Conservation (phyloP, 441 rosid species). For the Populus trichocarpa region DNA sequence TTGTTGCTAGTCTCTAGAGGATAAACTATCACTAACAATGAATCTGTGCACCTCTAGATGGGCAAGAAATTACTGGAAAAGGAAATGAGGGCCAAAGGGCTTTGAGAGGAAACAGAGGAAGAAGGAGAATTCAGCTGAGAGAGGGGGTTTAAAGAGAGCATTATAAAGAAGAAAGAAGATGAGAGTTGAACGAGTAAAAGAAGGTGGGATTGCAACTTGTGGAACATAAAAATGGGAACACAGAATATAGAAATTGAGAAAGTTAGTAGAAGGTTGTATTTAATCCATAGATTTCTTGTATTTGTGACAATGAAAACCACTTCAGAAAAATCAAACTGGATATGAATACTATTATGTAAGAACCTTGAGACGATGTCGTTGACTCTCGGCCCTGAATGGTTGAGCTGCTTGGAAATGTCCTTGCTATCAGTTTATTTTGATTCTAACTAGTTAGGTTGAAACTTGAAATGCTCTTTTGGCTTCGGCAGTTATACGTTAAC, state of each 20-base stretch:
- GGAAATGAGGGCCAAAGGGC: background rate
- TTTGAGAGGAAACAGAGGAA: background rate
- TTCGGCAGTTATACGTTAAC: background rate
- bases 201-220: background rate
- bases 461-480: background rate
- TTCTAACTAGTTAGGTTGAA: background rate
- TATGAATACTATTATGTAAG: too few relatives aligned
- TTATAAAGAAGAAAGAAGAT: background rate
- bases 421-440: too few relatives aligned
- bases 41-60: background rate
- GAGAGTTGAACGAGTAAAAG: background rate
- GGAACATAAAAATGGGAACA: background rate
- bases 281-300: background rate
- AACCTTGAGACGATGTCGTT: background rate
- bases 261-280: background rate
- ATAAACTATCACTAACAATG: background rate
- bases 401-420: background rate
- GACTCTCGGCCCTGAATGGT: background rate
- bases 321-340: too few relatives aligned
- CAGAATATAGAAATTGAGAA: conserved; percentile 2
- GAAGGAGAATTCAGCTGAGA: background rate
- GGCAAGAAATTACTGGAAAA: background rate
- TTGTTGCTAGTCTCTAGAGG: conserved; percentile 2
- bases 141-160: background rate
- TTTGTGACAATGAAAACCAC: too few relatives aligned